Evolutionary conservation across 2,329 filamentous ascomycete genomes (phyloP), one percentile per base, ranked within the genome.

Genomic region (Sphaerulina vaccinii): DNA sequence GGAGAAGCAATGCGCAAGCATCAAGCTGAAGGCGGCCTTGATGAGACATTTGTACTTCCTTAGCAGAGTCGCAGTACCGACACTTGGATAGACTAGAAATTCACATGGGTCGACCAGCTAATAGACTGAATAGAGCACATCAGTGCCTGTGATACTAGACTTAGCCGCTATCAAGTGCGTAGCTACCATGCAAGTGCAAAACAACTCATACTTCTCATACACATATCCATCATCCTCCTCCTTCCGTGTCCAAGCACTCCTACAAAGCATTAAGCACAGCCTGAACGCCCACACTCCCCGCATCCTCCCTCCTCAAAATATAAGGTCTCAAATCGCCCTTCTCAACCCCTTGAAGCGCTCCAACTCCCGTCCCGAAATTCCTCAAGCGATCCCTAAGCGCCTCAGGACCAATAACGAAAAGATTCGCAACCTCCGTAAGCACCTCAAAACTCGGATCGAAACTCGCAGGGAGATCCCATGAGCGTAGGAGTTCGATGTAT

Each of bases 351-450:
- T 63, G 67, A 56, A 66, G 56, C 37, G 57, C 73, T 19, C 71
- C 73, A 11, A 29, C 63, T 54, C 61, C 62, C 38, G 61, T 62
- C 11, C 66, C 66, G 19, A 72, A 71, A 33, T 73, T 74, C 55
- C 73, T 72, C 49, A 80, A 62, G 39, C 77, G 68, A 64, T 80
- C 78, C 58, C 75, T 71, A 58, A 81, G 58, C 21, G 77, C 77
- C 55, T 79, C 76, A 0, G 76, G 75, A 2, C 90, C 89, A 64
- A 99, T 89, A 58, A 99, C 95, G 69, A 99, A 99, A 47, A 99
- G 74, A 66, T 91, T 96, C 9, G 91, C 92, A 52, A 99, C 90
- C 75, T 99, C 93, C 21, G 90, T 86, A 54, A 99, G 73, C 39
- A 96, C 82, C 73, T 99, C 92, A 59, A 96, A 82, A 55, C 75